phyloP scores from a whole-genome alignment of 805 yeast genomes.

The Hanseniaspora occidentalis region DNA sequence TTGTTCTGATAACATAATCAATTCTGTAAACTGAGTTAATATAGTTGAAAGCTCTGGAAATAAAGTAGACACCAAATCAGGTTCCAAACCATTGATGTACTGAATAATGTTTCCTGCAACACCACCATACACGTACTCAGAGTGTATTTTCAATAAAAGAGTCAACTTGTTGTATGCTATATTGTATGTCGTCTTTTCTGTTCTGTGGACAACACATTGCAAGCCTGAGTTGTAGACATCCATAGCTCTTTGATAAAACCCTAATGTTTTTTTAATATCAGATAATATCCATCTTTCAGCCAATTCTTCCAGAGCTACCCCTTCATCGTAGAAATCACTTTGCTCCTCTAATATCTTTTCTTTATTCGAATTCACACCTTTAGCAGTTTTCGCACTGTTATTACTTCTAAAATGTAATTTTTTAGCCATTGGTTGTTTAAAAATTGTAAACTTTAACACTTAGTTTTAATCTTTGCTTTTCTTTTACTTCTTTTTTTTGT shows the following conservation, averaged over 20 bases:
- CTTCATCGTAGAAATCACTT: slow-evolving; percentile 23
- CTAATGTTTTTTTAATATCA: slow-evolving; percentile 20
- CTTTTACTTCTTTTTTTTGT: too few species aligned
- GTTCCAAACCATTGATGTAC: slow-evolving; percentile 15
- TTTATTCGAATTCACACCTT: not conserved
- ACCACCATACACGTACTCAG: slow-evolving; percentile 19
- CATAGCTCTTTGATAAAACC: slow-evolving; percentile 18
- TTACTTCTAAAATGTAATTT: slow-evolving; percentile 3
- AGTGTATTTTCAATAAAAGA: slow-evolving; percentile 18
- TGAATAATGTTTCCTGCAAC: slow-evolving; percentile 21
- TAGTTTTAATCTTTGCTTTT: not conserved
- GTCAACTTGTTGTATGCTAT: slow-evolving; percentile 21
- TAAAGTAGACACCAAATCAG: slow-evolving; percentile 8
- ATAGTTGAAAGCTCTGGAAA: slow-evolving; percentile 14
- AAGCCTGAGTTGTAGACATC: slow-evolving; percentile 24
- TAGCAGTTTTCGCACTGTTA: not conserved
- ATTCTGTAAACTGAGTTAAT: slow-evolving; percentile 2
- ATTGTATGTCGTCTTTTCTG: slow-evolving; percentile 13
- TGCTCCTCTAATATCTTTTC: slow-evolving; percentile 9
- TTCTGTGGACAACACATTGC: not conserved
- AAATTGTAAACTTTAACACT: not conserved
- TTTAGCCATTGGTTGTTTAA: slow-evolving; percentile 2
- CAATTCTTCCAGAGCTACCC: slow-evolving; percentile 21
- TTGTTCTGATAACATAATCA: not conserved
- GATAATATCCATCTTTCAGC: slow-evolving; percentile 26